Percentiles rank a stretch among this genome's conserved stretches.
Evolutionary conservation across 2,329 filamentous ascomycete species (phyloP).

Genomic region (Trichoderma cornu-damae): DNA sequence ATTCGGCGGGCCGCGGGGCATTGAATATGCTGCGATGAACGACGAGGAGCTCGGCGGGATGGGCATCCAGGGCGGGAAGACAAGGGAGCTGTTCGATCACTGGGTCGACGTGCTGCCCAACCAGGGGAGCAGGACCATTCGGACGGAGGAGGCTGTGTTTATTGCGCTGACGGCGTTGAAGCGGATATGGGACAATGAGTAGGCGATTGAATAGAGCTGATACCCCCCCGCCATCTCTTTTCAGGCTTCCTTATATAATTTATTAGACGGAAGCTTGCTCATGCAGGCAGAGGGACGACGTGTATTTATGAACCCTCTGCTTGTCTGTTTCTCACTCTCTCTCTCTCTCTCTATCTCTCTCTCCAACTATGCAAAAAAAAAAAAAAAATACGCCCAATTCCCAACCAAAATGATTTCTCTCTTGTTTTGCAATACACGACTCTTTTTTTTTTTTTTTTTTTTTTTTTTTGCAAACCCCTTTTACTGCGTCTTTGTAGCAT

Average conservation of each 20-base stretch:
- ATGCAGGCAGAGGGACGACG: neutral
- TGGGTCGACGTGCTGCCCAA: slow-evolving; percentile 78
- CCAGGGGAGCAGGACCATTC: slow-evolving; percentile 75
- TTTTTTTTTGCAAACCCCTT: too few species aligned
- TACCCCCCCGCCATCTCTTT: slow-evolving; percentile 10
- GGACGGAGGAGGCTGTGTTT: slow-evolving; percentile 79
- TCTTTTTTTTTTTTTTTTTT: too few species aligned
- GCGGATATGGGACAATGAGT: slow-evolving; percentile 45
- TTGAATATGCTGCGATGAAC: slow-evolving; percentile 68
- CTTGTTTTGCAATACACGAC: neutral
- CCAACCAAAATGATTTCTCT: neutral
- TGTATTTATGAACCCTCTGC: slow-evolving; percentile 17
- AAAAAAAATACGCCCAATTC: slow-evolving; percentile 3
- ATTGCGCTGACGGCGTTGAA: slow-evolving; percentile 67
- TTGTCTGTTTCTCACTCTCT: too few species aligned
- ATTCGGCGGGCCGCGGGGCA: slow-evolving; percentile 73
- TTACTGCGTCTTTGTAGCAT: slow-evolving; percentile 23
- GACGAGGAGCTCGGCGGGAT: slow-evolving; percentile 51
- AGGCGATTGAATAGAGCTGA: slow-evolving; percentile 4
- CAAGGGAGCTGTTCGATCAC: slow-evolving; percentile 70
- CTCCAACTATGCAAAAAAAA: too few species aligned
- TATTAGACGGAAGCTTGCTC: neutral
- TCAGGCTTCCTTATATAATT: neutral
- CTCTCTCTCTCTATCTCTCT: too few species aligned
- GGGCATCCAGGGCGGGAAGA: slow-evolving; percentile 59